Evolutionary conservation across 1,284 basidiomycete genomes (phyloP).

Genomic region (Exobasidium rhododendri): DNA sequence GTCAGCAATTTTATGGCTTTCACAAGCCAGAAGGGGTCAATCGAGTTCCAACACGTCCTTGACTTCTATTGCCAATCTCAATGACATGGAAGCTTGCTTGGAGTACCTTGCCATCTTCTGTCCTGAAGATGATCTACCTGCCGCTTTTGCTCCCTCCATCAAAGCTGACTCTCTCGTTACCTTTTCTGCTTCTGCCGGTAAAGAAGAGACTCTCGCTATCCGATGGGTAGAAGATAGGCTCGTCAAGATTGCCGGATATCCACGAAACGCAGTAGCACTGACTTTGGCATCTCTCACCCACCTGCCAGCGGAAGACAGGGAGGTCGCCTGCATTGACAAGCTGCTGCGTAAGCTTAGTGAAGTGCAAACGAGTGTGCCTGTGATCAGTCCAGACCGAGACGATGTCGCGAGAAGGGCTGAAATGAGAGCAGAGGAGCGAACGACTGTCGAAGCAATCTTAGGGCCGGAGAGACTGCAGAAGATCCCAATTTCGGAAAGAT

Average conservation of each 20-base stretch:
- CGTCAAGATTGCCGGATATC: slow-evolving; percentile 79
- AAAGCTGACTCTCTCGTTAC: slow-evolving; percentile 69
- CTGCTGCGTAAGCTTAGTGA: slow-evolving; percentile 14
- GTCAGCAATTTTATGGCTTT: slow-evolving; percentile 41
- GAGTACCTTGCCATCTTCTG: slow-evolving; percentile 72
- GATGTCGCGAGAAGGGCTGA: background rate
- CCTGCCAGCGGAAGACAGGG: slow-evolving; percentile 19
- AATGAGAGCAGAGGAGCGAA: slow-evolving; percentile 66
- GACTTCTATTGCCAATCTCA: slow-evolving; percentile 35
- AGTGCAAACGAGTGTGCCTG: too few species aligned
- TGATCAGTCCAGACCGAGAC: background rate
- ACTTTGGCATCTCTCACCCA: slow-evolving; percentile 54
- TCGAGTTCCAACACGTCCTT: slow-evolving; percentile 24
- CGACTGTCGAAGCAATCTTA: slow-evolving; percentile 62
- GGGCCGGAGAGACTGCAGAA: slow-evolving; percentile 50
- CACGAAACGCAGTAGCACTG: slow-evolving; percentile 67
- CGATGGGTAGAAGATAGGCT: slow-evolving; percentile 81
- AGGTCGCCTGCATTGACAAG: slow-evolving; percentile 35
- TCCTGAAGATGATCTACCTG: slow-evolving; percentile 74
- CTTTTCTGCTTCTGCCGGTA: slow-evolving; percentile 58
- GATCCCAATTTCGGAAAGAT: slow-evolving; percentile 36
- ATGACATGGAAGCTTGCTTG: slow-evolving; percentile 64
- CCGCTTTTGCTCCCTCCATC: slow-evolving; percentile 63
- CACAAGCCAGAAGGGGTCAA: slow-evolving; percentile 27
- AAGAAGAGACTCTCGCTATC: slow-evolving; percentile 63